Evolutionary conservation across 805 yeast species (phyloP), one percentile per base, ranked within the genome.

Genomic region (Osmozyma mogii): DNA sequence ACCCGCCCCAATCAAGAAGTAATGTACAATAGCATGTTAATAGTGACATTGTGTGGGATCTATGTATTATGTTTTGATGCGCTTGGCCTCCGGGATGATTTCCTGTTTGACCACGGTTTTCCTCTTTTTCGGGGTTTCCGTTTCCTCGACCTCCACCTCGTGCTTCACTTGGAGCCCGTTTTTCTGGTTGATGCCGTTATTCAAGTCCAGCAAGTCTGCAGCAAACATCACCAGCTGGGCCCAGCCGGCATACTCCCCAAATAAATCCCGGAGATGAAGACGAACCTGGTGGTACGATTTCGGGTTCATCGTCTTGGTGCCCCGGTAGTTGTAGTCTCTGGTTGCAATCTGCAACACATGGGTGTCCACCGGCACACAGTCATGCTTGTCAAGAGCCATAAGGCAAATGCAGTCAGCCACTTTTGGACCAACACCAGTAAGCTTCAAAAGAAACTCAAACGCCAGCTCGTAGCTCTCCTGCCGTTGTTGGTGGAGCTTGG

Each of bases 221-320:
- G 96, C 80, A 55, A 88, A 88, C 34, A 88, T 62, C 8, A 89
- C 85, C n/a, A 89, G 81, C 47, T 89, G 98, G 0, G 97, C 97
- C 98, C 98, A 92, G 0, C 98, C 98, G 2, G 98, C 96, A 50
- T 81, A 82, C 1, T 71, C 72, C 0, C 96, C 96, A 89, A 96
- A 92, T 25, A 77, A 57, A 0, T 65, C 64, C 25, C 68, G 64
- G 50, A 89, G 78, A 49, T 68, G 72, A 6, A 49, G 45, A 25
- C 85, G 65, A 5, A 85, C 79, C 14, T 66, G 61, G 22, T 60
- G 68, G 48, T 80, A 79, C 4, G 68, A 53, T 17, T 56, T 65
- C 28, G 65, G 66, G 36, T 64, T 74, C 53, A 80, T 53, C 2
- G 72, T 54, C 41, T 51, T 47, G 44, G 63, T 54, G 25, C 57